phyloP scores from a whole-genome alignment of 139 green algal species.

The Ettlia oleoabundans region DNA sequence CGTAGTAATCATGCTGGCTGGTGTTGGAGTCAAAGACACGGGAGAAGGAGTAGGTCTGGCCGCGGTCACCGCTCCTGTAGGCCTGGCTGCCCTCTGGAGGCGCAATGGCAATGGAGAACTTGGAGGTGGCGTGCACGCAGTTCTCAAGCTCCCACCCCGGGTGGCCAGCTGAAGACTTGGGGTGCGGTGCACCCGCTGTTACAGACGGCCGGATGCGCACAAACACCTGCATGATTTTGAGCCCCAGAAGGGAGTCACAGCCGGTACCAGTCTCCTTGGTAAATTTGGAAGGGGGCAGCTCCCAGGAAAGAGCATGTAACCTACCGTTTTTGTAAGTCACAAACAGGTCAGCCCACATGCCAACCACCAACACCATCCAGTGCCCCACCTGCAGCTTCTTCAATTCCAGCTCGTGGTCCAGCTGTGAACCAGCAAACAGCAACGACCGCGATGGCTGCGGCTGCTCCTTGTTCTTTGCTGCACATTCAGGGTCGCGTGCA shows the following conservation, averaged over 20 bases:
- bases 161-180: not conserved
- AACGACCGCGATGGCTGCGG: not conserved
- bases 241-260: not conserved
- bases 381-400: conserved; percentile 46
- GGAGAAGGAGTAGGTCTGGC: conserved; percentile 69
- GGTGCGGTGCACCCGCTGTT: conserved; percentile 10
- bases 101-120: conserved; percentile 55
- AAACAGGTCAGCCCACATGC: too few species aligned
- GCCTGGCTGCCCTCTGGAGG: conserved; percentile 51
- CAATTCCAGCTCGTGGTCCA: conserved; percentile 44
- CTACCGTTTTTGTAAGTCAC: too few species aligned
- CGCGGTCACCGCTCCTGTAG: conserved; percentile 61
- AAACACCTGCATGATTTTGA: conserved; percentile 48
- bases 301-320: too few species aligned
- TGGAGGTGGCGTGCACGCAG: conserved; percentile 61
- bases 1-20: conserved; percentile 58
- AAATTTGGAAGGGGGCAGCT: too few species aligned
- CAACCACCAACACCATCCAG: not conserved
- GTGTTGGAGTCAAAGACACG: conserved; percentile 59
- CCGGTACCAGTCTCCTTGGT: not conserved
- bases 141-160: conserved; percentile 39
- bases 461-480: not conserved
- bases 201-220: conserved; percentile 58
- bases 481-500: conserved; percentile 26
- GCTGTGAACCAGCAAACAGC: conserved; percentile 13